These are phyloP conservation scores for Candida xyloterini DNA, from an alignment of 805 yeast species.

Conservation along the genomic window DNA sequence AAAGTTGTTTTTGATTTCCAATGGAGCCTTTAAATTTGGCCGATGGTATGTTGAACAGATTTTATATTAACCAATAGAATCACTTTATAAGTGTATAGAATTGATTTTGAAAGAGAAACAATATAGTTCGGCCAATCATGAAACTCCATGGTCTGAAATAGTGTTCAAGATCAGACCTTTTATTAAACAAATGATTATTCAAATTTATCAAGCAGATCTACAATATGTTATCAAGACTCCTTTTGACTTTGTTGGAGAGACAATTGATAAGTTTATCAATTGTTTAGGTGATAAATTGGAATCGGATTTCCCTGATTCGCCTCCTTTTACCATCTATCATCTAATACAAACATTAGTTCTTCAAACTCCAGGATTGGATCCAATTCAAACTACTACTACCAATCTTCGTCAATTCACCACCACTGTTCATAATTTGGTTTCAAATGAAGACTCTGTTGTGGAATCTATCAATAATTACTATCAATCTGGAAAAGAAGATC, in stretches of 20 bases:
- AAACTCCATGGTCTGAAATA: slow-evolving; percentile 14
- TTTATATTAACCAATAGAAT: slow-evolving; percentile 6
- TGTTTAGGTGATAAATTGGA: slow-evolving; percentile 13
- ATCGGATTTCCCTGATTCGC: slow-evolving; percentile 21
- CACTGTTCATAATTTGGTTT: slow-evolving; percentile 17
- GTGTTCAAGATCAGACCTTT: slow-evolving; percentile 13
- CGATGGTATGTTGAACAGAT: slow-evolving; percentile 1
- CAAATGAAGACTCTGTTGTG: slow-evolving; percentile 16
- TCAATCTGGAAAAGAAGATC: slow-evolving; percentile 6
- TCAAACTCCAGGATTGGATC: slow-evolving; percentile 15
- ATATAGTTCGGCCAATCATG: slow-evolving; percentile 17
- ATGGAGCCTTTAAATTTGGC: slow-evolving; percentile 8
- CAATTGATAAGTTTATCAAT: slow-evolving; percentile 14
- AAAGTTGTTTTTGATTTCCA: neutral
- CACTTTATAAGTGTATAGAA: slow-evolving; percentile 10
- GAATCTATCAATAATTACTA: slow-evolving; percentile 16
- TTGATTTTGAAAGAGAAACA: slow-evolving; percentile 18
- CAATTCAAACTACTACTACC: neutral
- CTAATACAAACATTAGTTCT: slow-evolving; percentile 17
- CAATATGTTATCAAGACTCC: slow-evolving; percentile 14
- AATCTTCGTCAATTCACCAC: slow-evolving; percentile 11
- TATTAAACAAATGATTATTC: slow-evolving; percentile 9
- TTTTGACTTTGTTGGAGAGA: slow-evolving; percentile 10
- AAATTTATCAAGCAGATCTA: slow-evolving; percentile 19
- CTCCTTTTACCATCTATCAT: slow-evolving; percentile 31